These are phyloP conservation scores for Macadamia tetraphylla DNA, from an alignment of 164 flowering plant genomes.

Conservation along the genomic window DNA sequence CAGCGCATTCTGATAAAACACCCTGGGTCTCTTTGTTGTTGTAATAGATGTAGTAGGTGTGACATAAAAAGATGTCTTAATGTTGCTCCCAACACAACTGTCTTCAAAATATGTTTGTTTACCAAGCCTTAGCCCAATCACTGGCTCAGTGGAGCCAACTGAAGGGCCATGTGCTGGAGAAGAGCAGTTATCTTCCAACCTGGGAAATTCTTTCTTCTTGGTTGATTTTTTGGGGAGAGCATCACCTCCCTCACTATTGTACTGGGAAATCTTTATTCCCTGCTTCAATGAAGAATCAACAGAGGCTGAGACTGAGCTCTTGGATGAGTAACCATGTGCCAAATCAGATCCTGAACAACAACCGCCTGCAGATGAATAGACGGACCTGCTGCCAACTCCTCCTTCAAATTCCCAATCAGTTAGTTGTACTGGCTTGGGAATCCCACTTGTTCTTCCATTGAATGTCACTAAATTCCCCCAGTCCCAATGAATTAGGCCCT, in stretches of 20 bases:
- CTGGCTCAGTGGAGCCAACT: constrained; percentile 50
- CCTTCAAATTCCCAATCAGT: constrained; percentile 49
- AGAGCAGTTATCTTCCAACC: constrained; percentile 24
- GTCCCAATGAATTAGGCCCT: constrained; percentile 43
- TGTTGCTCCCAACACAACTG: constrained; percentile 26
- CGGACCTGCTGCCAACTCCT: too few relatives aligned
- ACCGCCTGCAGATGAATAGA: too few relatives aligned
- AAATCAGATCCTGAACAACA: constrained; percentile 49
- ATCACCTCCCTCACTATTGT: constrained; percentile 28
- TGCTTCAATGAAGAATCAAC: constrained; percentile 49
- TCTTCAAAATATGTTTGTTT: constrained; percentile 75
- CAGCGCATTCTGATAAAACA: constrained; percentile 30
- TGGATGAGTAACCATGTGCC: constrained; percentile 45
- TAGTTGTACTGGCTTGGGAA: constrained; percentile 23
- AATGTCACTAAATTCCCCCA: constrained; percentile 42
- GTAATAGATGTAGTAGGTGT: constrained; percentile 26
- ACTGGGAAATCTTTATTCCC: constrained; percentile 31
- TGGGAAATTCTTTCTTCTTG: constrained; percentile 24
- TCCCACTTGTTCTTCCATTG: constrained; percentile 31
- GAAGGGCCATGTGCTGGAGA: constrained; percentile 47
- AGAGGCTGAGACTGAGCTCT: constrained; percentile 68
- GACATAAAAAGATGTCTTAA: constrained; percentile 28
- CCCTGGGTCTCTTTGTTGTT: constrained; percentile 43
- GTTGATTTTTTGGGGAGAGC: constrained; percentile 23
- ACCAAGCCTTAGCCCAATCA: constrained; percentile 75